Evolutionary conservation across 495 filamentous ascomycete genomes (phyloP).

Genomic region (Delitschia confertaspora): DNA sequence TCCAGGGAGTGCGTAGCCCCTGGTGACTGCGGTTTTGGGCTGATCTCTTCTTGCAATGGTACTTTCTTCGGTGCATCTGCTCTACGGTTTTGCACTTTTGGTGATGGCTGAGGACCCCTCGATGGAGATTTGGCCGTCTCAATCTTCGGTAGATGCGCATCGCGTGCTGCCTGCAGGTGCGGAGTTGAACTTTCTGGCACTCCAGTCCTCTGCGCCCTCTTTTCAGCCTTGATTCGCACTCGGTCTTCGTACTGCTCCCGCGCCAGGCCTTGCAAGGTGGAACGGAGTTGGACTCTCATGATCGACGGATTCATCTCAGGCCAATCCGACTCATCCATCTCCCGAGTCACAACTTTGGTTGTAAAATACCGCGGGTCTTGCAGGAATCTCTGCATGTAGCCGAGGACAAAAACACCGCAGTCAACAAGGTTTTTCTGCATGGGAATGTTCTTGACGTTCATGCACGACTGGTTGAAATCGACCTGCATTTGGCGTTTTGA

Average conservation of each 20-base stretch:
- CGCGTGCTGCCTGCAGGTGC: too few relatives aligned
- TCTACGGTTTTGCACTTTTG: too few relatives aligned
- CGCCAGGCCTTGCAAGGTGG: constrained; percentile 35
- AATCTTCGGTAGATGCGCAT: too few relatives aligned
- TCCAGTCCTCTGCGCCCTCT: constrained; percentile 32
- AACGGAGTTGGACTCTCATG: constrained; percentile 46
- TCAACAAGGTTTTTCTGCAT: constrained; percentile 77
- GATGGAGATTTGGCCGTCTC: too few relatives aligned
- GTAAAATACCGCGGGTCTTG: constrained; percentile 58
- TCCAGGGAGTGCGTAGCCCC: too few relatives aligned
- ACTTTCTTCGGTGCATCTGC: too few relatives aligned
- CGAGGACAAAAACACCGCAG: constrained; percentile 78
- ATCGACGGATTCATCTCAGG: constrained; percentile 43
- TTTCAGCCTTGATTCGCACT: constrained; percentile 41
- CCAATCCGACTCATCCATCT: constrained; percentile 48
- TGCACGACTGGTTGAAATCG: constrained; percentile 44
- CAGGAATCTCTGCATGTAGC: constrained; percentile 74
- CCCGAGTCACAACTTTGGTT: constrained; percentile 41
- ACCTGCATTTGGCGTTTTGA: constrained; percentile 58
- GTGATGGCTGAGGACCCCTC: too few relatives aligned
- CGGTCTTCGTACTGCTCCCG: constrained; percentile 11
- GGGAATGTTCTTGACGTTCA: constrained; percentile 63
- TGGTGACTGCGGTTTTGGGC: too few relatives aligned
- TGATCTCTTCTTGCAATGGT: too few relatives aligned
- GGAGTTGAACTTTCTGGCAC: too few relatives aligned